Evolutionary conservation across 176 grass and related monocot species (phyloP).

Genomic region (Eleusine indica): DNA sequence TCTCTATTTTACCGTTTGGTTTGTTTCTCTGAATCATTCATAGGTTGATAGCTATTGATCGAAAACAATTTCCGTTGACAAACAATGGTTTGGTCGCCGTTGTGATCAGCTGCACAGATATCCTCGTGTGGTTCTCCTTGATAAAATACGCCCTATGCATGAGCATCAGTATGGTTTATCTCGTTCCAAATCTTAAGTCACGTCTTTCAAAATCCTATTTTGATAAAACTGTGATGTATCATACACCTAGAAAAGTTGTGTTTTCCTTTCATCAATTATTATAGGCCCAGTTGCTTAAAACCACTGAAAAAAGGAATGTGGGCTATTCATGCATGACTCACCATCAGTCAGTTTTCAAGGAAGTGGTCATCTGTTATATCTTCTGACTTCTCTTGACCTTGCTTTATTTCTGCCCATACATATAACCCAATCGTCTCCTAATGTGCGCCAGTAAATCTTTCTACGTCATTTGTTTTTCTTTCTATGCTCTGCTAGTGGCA

Average conservation of each 20-base stretch:
- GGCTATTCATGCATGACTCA: not conserved
- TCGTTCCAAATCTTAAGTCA: constrained; percentile 24
- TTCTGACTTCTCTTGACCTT: constrained; percentile 17
- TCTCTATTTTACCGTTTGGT: not conserved
- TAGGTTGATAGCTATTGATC: not conserved
- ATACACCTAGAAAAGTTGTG: constrained; percentile 12
- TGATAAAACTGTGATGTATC: not conserved
- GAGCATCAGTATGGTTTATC: constrained; percentile 1
- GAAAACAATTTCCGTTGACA: too few species aligned
- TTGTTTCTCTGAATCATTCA: not conserved
- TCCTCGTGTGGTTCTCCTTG: constrained; percentile 1
- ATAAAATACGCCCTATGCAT: constrained; percentile 3
- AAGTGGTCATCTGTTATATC: constrained; percentile 19
- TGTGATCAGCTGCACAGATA: not conserved
- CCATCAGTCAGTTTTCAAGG: not conserved
- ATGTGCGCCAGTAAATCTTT: constrained; percentile 8
- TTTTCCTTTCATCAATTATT: constrained; percentile 29
- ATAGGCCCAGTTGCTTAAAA: constrained; percentile 26
- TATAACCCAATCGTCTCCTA: not conserved
- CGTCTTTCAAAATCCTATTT: not conserved
- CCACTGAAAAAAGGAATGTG: not conserved
- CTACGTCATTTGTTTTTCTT: not conserved
- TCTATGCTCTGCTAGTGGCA: constrained; percentile 18
- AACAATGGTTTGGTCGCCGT: constrained; percentile 8
- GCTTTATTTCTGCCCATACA: constrained; percentile 17